Evolutionary conservation across 768 basidiomycete genomes (phyloP).

Genomic region (Paxillus involutus): DNA sequence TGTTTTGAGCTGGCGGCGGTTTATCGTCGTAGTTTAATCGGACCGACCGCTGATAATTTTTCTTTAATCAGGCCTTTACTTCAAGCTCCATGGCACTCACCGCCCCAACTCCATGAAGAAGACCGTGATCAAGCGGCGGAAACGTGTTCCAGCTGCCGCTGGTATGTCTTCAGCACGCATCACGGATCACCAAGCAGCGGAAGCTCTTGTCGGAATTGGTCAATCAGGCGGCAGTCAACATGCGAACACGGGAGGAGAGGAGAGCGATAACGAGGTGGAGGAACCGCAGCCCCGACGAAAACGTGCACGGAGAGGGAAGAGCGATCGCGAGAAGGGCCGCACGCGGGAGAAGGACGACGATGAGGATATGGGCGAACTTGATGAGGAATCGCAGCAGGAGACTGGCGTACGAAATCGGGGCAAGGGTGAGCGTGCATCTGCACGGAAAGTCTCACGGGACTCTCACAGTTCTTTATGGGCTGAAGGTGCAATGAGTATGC

Average conservation of each 20-base stretch:
- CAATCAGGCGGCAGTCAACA: conserved; percentile 42
- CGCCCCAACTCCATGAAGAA: conserved; percentile 99
- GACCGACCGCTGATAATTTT: conserved; percentile 13
- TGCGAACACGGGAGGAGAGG: conserved; percentile 37
- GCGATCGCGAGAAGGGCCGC: conserved; percentile 37
- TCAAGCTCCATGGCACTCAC: conserved; percentile 96
- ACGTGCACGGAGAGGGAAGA: conserved; percentile 44
- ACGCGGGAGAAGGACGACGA: conserved; percentile 43
- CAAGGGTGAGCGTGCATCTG: conserved; percentile 39
- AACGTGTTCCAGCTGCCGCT: conserved; percentile 90
- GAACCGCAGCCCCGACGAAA: conserved; percentile 60
- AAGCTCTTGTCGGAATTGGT: conserved; percentile 83
- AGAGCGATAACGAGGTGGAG: conserved; percentile 40
- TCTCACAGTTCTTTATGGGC: conserved; percentile 32
- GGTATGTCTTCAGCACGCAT: conserved; percentile 48
- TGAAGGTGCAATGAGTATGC: conserved; percentile 36
- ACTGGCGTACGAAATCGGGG: conserved; percentile 30
- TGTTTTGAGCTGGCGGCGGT: not conserved
- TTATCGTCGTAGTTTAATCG: conserved; percentile 5
- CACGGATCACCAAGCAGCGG: conserved; percentile 87
- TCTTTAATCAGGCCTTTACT: conserved; percentile 78
- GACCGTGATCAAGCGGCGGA: conserved; percentile 96
- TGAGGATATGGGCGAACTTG: conserved; percentile 48
- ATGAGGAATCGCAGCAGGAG: conserved; percentile 33
- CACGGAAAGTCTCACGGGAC: conserved; percentile 35